Evolutionary conservation across 2,329 filamentous ascomycete species (phyloP).

Genomic region (Botryotinia convoluta): DNA sequence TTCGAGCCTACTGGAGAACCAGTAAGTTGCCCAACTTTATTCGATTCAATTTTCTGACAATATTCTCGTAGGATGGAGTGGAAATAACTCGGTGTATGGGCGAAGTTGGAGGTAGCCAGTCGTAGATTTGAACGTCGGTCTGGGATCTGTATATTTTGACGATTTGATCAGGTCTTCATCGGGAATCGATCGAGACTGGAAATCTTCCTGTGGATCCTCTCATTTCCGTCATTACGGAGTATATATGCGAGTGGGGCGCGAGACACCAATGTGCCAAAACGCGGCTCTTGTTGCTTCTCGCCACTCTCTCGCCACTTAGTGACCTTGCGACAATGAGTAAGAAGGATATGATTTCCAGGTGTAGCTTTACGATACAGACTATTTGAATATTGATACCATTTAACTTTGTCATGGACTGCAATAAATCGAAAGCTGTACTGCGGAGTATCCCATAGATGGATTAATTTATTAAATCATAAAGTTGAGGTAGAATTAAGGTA

Average conservation of each 20-base stretch:
- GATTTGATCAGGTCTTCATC: neutral
- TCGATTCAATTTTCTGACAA: neutral
- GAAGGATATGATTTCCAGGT: too few relatives aligned
- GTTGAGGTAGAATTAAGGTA: neutral
- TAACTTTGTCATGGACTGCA: neutral
- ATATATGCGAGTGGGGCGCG: neutral
- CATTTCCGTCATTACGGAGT: neutral
- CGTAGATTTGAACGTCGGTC: neutral
- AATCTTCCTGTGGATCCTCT: neutral
- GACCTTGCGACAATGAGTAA: neutral
- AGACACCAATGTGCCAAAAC: neutral
- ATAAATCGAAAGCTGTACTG: neutral
- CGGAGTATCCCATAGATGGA: neutral
- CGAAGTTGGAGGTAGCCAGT: neutral
- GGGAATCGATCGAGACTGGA: neutral
- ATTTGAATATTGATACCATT: neutral
- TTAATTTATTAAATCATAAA: neutral
- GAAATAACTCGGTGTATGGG: constrained; percentile 18
- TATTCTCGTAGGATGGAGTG: constrained; percentile 6
- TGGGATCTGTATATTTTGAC: neutral
- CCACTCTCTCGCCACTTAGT: neutral
- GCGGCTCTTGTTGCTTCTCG: neutral
- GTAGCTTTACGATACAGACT: neutral
- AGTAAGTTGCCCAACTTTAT: constrained; percentile 44
- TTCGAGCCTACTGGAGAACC: constrained; percentile 66